Base-by-base conservation (phyloP, 441 rosid genomes). In the Kokia cookei region DNA sequence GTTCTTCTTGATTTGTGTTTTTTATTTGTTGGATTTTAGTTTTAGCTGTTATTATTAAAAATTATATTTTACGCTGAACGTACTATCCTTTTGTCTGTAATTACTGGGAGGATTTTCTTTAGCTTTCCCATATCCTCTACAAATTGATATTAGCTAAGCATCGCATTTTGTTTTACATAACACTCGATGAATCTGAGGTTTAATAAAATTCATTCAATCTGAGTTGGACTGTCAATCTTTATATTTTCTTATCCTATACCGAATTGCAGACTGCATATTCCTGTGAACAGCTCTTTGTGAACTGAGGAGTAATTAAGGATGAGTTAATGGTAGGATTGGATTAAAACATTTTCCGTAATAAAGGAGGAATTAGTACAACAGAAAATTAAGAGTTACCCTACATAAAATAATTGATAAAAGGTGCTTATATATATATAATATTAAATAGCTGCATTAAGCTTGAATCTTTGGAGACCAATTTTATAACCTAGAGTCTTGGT, bases 391-490 rank as follows among this genome's bases (percentile, higher is more conserved):
- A n/a, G 22, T 17, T 48, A 48, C n/a, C 2, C 7, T 13, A 6
- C 54, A 14, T 48, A 48, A 14, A 32, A 32, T 32, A 32, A 4
- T 32, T 32, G 35, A 32, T 32, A 32, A 32, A 4, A 32, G 35
- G 35, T 32, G 29, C 2, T 0, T 27, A 4, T 29, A 29, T 29
- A 43, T 43, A 43, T 1, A 47, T 42, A 13, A 7, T 13, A 53
- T 42, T 58, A 54, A 22, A 5, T n/a, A 73, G 14, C n/a, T 17
- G 69, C 55, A 45, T 19, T 19, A 2, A 48, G 69, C 79, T 69
- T 84, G 83, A 89, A 89, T 74, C 84, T 83, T 32, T 76, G 48
- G 9, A 89, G 91, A 14, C 91, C 93, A 35, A 87, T 84, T 75
- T 87, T 87, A 51, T 32, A 75, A 7, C 93, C 93, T 0, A 79